A percentile compares a stretch with the other conserved stretches of the same genome.
Evolutionary conservation across 306 rosid species (phyloP).

Genomic region (Canavalia gladiata): DNA sequence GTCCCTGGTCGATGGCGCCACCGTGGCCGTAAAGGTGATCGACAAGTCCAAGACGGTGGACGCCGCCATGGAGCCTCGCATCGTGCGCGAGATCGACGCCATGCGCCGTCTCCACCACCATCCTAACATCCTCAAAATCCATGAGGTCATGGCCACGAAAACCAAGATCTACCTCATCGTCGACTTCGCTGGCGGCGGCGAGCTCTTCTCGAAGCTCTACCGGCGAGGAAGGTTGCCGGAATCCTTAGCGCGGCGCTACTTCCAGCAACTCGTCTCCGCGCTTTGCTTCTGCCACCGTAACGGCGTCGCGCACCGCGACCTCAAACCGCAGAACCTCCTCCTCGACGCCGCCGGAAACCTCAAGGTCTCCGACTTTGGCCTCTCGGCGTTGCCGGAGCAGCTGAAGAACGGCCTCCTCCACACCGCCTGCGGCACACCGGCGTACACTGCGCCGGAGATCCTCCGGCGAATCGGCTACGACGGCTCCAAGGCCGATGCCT

Average conservation of each 20-base stretch:
- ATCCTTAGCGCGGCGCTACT: slow-evolving; percentile 65
- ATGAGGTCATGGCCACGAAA: slow-evolving; percentile 88
- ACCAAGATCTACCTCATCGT: slow-evolving; percentile 85
- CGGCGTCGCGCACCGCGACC: slow-evolving; percentile 90
- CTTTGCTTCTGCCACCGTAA: slow-evolving; percentile 75
- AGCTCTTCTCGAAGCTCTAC: slow-evolving; percentile 69
- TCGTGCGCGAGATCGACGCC: slow-evolving; percentile 79
- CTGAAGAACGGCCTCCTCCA: slow-evolving; percentile 74
- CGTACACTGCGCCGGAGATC: slow-evolving; percentile 90
- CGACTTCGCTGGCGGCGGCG: slow-evolving; percentile 90
- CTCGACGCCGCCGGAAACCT: slow-evolving; percentile 69
- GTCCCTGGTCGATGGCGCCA: slow-evolving; percentile 59
- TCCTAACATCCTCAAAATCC: slow-evolving; percentile 72
- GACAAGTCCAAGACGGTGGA: slow-evolving; percentile 73
- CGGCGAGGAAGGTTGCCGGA: slow-evolving; percentile 64
- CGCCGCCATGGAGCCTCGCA: slow-evolving; percentile 75
- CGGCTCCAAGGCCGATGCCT: slow-evolving; percentile 83
- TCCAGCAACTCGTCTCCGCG: slow-evolving; percentile 85
- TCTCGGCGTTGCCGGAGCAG: slow-evolving; percentile 89
- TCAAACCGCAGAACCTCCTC: slow-evolving; percentile 92
- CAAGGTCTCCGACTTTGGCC: slow-evolving; percentile 90
- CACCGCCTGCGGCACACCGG: slow-evolving; percentile 94
- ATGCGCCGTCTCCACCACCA: slow-evolving; percentile 93
- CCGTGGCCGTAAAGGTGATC: slow-evolving; percentile 82
- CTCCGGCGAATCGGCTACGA: slow-evolving; percentile 70